Conservation (phyloP, 2,329 filamentous ascomycete genomes). For the Colletotrichum karsti region DNA sequence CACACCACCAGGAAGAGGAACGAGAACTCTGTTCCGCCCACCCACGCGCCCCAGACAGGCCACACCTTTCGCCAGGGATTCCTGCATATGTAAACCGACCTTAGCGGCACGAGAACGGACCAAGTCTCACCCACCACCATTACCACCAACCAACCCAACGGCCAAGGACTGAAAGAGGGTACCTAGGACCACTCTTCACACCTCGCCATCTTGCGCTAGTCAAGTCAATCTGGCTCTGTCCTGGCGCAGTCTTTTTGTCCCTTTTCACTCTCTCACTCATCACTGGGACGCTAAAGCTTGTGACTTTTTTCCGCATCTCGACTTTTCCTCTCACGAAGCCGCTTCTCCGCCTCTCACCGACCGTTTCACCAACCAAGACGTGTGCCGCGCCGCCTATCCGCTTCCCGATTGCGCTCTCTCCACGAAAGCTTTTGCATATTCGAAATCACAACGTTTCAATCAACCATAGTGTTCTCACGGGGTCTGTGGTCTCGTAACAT, state of each 20-base stretch:
- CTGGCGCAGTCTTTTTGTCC: not conserved
- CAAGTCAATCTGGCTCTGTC: constrained; percentile 21
- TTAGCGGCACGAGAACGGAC: constrained; percentile 22
- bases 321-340: constrained; percentile 15
- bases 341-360: not conserved
- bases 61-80: constrained; percentile 12
- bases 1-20: not conserved
- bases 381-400: not conserved
- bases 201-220: constrained; percentile 23
- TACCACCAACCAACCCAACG: constrained; percentile 10
- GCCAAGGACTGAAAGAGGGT: constrained; percentile 12
- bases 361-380: not conserved
- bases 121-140: constrained; percentile 9
- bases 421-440: not conserved
- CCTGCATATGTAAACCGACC: constrained; percentile 20
- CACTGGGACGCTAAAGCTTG: not conserved
- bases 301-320: constrained; percentile 16
- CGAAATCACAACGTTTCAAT: not conserved
- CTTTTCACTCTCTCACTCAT: not conserved
- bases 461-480: not conserved
- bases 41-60: constrained; percentile 8
- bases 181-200: constrained; percentile 22
- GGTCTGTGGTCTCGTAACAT: not conserved
- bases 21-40: constrained; percentile 5
- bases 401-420: not conserved